Evolutionary conservation across 495 filamentous ascomycete species (phyloP).

Genomic region (Astrocystis sublimbata): DNA sequence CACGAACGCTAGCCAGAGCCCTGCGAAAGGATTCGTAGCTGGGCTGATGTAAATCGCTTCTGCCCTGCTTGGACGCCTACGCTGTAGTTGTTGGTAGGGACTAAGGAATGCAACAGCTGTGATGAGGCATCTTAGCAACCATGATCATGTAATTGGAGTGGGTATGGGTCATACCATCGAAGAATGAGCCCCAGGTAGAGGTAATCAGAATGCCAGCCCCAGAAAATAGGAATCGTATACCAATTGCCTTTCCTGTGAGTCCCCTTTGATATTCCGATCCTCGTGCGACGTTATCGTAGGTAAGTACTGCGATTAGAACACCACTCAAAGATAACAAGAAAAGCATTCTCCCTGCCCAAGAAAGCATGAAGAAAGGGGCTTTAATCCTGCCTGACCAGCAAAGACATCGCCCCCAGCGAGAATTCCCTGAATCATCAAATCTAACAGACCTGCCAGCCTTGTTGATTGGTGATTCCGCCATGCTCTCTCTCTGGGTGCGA

Average conservation of each 20-base stretch:
- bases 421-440: constrained; percentile 11
- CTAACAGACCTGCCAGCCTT: constrained; percentile 19
- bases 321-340: constrained; percentile 27
- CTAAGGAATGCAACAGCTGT: constrained; percentile 30
- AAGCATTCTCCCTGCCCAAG: constrained; percentile 26
- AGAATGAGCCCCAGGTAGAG: constrained; percentile 39
- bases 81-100: constrained; percentile 27
- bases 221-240: constrained; percentile 38
- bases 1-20: constrained; percentile 22
- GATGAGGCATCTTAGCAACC: constrained; percentile 10
- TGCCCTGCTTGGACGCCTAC: constrained; percentile 21
- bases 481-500: constrained; percentile 20
- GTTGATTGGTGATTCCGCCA: constrained; percentile 10
- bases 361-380: constrained; percentile 33
- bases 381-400: background rate
- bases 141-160: background rate
- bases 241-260: constrained; percentile 31
- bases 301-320: constrained; percentile 23
- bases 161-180: constrained; percentile 24
- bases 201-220: constrained; percentile 30
- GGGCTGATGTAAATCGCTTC: constrained; percentile 23
- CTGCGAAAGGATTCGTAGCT: constrained; percentile 33
- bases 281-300: constrained; percentile 29
- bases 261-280: constrained; percentile 27
- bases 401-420: background rate